Percentiles rank a stretch among this genome's conserved stretches.
These are phyloP conservation scores for Tulasnella sp. DNA, from an alignment of 768 basidiomycete species.

Conservation along the genomic window DNA sequence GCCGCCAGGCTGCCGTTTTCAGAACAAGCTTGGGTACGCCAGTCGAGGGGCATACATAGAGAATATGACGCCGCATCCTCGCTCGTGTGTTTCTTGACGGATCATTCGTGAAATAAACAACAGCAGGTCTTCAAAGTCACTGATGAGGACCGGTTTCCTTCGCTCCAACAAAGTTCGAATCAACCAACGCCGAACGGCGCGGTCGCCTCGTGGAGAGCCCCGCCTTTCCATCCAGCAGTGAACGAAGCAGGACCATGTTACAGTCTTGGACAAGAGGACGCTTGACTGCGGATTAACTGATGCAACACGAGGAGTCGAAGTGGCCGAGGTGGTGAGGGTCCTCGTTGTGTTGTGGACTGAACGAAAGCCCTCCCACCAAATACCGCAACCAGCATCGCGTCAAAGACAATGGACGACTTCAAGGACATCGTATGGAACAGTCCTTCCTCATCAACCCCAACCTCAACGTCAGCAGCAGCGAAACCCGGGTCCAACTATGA, in stretches of 20 bases:
- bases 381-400: neutral
- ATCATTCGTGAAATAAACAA: neutral
- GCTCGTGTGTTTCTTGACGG: neutral
- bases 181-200: neutral
- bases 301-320: neutral
- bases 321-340: neutral
- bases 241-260: neutral
- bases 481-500: constrained; percentile 36
- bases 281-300: neutral
- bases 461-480: neutral
- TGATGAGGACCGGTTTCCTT: neutral
- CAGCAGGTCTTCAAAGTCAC: neutral
- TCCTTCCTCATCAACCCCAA: neutral
- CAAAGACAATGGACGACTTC: constrained; percentile 21
- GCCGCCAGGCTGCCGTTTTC: neutral
- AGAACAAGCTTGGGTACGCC: neutral
- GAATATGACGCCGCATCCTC: neutral
- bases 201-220: neutral
- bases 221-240: neutral
- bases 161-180: neutral
- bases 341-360: neutral
- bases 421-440: constrained; percentile 17
- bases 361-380: constrained; percentile 1
- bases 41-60: neutral
- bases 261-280: neutral